Percentiles rank a stretch among this genome's conserved stretches.
phyloP scores from a whole-genome alignment of 2,329 filamentous ascomycete species.

The Sporothrix protearum region DNA sequence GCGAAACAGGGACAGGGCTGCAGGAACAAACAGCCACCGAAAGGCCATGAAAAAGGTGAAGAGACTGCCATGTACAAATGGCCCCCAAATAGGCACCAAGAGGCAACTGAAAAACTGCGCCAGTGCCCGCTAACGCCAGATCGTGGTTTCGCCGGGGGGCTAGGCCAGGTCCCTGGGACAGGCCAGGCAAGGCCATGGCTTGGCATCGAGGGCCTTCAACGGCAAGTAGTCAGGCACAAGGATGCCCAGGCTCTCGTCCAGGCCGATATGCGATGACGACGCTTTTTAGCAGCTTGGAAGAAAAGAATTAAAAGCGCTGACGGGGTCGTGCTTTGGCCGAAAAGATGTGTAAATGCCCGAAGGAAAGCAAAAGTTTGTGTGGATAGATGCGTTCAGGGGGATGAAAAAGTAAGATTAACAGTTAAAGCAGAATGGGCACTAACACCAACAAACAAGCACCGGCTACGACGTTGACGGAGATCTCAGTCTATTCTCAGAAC shows the following conservation, averaged over 20 bases:
- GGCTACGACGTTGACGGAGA: not conserved
- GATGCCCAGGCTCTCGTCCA: not conserved
- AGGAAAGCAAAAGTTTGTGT: not conserved
- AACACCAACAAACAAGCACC: not conserved
- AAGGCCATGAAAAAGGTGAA: not conserved
- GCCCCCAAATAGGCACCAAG: not conserved
- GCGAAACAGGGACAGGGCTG: not conserved
- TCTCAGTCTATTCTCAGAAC: not conserved
- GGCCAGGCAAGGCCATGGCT: not conserved
- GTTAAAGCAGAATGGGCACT: not conserved
- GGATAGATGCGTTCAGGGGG: not conserved
- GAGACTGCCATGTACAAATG: not conserved
- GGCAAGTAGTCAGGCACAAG: not conserved
- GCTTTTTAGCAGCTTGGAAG: not conserved
- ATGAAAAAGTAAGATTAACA: constrained; percentile 12
- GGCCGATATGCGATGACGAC: constrained; percentile 3
- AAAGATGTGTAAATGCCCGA: not conserved
- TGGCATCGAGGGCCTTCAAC: not conserved
- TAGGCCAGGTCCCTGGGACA: not conserved
- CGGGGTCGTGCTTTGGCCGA: not conserved
- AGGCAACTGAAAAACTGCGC: not conserved
- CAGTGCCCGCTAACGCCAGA: not conserved
- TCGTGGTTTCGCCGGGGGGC: not conserved
- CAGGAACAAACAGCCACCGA: not conserved
- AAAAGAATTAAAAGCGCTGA: not conserved